Conservation (phyloP, 1,139 yeast species). For the Arxiozyma heterogenica region DNA sequence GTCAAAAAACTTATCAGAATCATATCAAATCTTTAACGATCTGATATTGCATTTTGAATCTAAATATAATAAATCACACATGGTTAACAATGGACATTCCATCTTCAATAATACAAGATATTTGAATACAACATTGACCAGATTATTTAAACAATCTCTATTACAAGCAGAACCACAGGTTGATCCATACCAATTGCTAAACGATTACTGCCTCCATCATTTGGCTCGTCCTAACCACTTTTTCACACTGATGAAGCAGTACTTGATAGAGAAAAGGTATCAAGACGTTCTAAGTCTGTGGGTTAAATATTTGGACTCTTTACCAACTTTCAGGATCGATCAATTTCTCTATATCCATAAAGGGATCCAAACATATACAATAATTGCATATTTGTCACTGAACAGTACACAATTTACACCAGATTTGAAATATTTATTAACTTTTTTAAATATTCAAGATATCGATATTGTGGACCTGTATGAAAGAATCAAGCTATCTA, state of each 20-base stretch:
- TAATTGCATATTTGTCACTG: neutral
- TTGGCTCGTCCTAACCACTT: constrained; percentile 26
- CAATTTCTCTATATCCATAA: neutral
- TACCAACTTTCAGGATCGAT: neutral
- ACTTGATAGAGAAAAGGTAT: constrained; percentile 11
- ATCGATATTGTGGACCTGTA: neutral
- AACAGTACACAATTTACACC: neutral
- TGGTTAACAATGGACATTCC: neutral
- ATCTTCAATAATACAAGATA: constrained; percentile 3
- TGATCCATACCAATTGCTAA: constrained; percentile 23
- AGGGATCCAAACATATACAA: neutral
- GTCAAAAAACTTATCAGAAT: neutral
- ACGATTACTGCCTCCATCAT: constrained; percentile 18
- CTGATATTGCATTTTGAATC: constrained; percentile 5
- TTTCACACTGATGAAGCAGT: constrained; percentile 18
- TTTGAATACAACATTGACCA: constrained; percentile 15
- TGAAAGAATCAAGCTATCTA: neutral
- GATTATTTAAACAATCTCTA: constrained; percentile 15
- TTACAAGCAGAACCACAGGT: constrained; percentile 9
- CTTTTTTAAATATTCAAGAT: neutral
- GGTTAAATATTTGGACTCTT: constrained; percentile 21
- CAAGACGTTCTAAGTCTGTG: constrained; percentile 27
- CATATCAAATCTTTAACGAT: neutral
- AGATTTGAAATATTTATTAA: neutral
- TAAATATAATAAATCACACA: constrained; percentile 1